Conservation (phyloP, 2,329 filamentous ascomycete genomes). For the Pseudogymnoascus sp. region DNA sequence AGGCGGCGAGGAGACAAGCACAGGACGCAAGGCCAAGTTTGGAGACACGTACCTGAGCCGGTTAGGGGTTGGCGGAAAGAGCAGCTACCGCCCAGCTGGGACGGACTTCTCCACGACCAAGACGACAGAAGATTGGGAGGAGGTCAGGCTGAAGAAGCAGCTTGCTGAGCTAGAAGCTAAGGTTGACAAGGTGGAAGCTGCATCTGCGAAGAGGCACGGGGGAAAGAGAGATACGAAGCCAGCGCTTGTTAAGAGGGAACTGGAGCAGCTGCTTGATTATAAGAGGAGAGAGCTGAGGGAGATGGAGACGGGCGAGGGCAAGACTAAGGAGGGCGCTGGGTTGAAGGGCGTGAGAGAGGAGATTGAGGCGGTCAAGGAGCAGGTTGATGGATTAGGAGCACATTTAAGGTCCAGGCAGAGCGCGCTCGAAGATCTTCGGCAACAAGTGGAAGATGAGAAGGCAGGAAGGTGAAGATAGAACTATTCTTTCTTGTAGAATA, state of each 20-base stretch:
- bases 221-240: slow-evolving; percentile 72
- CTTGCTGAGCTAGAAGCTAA: slow-evolving; percentile 83
- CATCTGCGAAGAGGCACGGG: slow-evolving; percentile 57
- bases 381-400: slow-evolving; percentile 81
- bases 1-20: slow-evolving; percentile 71
- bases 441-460: slow-evolving; percentile 85
- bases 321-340: slow-evolving; percentile 61
- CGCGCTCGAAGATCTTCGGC: slow-evolving; percentile 67
- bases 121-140: slow-evolving; percentile 91
- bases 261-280: slow-evolving; percentile 91
- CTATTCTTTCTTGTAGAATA: background rate
- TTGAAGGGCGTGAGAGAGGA: slow-evolving; percentile 78
- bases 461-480: slow-evolving; percentile 37
- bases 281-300: slow-evolving; percentile 77
- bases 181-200: slow-evolving; percentile 73
- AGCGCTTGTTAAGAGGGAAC: slow-evolving; percentile 85
- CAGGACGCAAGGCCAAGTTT: slow-evolving; percentile 92
- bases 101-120: slow-evolving; percentile 86
- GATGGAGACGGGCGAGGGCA: slow-evolving; percentile 64
- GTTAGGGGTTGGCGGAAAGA: slow-evolving; percentile 69
- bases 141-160: slow-evolving; percentile 90
- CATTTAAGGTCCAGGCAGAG: slow-evolving; percentile 74
- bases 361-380: slow-evolving; percentile 83
- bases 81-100: slow-evolving; percentile 71
- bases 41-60: slow-evolving; percentile 93